These are phyloP conservation scores for Nidularia pulvinata DNA, from an alignment of 768 basidiomycete species.

Conservation along the genomic window DNA sequence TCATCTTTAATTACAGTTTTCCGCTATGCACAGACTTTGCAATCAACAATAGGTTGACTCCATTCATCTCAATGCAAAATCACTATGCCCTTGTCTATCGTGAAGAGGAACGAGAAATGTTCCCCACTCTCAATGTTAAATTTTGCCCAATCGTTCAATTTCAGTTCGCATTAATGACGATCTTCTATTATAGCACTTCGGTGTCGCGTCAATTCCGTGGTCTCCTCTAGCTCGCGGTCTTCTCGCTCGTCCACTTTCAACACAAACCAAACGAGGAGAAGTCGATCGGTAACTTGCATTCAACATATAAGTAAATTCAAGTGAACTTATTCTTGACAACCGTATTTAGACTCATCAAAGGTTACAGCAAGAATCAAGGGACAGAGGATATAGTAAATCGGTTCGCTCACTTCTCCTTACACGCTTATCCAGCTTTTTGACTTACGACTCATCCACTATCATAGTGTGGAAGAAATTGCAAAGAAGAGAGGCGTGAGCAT, in stretches of 20 bases:
- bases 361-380: conserved; percentile 17
- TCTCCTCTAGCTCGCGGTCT: conserved; percentile 54
- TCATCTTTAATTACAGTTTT: background rate
- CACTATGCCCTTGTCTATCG: conserved; percentile 61
- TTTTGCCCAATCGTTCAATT: background rate
- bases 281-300: conserved; percentile 27
- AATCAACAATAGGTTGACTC: conserved; percentile 52
- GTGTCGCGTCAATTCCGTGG: conserved; percentile 60
- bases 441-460: background rate
- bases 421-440: background rate
- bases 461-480: conserved; percentile 54
- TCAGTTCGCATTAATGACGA: background rate
- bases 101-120: conserved; percentile 68
- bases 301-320: background rate
- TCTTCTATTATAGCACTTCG: conserved; percentile 32
- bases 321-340: background rate
- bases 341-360: conserved; percentile 12
- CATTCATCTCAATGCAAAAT: conserved; percentile 74
- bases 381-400: conserved; percentile 35
- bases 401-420: conserved; percentile 14
- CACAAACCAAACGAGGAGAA: conserved; percentile 35
- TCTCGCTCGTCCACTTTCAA: conserved; percentile 35
- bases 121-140: conserved; percentile 51
- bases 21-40: conserved; percentile 46
- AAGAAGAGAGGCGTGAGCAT: conserved; percentile 50